A percentile compares a stretch with the other conserved stretches of the same genome.
These are phyloP conservation scores for Colletotrichum plurivorum DNA, from an alignment of 2,329 filamentous ascomycete species.

Conservation along the genomic window DNA sequence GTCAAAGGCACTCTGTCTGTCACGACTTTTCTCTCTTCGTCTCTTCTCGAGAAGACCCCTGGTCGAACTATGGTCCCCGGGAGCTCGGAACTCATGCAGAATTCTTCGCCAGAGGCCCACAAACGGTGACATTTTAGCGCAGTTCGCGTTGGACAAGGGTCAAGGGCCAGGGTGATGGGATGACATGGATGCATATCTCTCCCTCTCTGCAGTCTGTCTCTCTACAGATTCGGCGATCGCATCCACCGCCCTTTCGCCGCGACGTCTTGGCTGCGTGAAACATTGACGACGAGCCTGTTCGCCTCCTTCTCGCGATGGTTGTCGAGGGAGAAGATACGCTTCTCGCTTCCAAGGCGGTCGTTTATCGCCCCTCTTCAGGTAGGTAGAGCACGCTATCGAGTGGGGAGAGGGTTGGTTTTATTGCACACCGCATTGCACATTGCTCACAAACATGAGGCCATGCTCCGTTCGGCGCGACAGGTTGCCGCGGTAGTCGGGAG, in stretches of 20 bases:
- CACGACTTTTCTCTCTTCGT: conserved; percentile 5
- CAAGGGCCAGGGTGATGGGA: neutral
- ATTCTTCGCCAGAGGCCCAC: conserved; percentile 23
- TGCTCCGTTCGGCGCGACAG: neutral
- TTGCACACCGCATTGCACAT: neutral
- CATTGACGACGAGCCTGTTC: conserved; percentile 29
- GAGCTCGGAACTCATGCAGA: conserved; percentile 35
- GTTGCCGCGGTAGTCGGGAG: neutral
- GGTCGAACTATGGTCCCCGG: conserved; percentile 12
- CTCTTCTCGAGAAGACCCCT: conserved; percentile 4
- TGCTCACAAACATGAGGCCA: neutral
- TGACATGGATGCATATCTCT: conserved; percentile 5
- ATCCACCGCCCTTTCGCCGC: conserved; percentile 33
- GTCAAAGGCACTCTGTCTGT: conserved; percentile 24
- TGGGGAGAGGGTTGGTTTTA: neutral
- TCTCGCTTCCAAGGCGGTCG: neutral
- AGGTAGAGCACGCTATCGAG: neutral
- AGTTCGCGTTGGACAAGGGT: conserved; percentile 24
- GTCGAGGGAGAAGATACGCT: neutral
- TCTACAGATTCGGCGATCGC: conserved; percentile 35
- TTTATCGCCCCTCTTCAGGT: neutral
- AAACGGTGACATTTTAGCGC: conserved; percentile 34
- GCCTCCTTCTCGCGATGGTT: conserved; percentile 10
- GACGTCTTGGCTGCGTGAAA: conserved; percentile 36
- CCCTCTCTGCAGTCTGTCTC: too few relatives aligned